phyloP scores from a whole-genome alignment of 306 rosid species.

The Cicer pinnatifidum region DNA sequence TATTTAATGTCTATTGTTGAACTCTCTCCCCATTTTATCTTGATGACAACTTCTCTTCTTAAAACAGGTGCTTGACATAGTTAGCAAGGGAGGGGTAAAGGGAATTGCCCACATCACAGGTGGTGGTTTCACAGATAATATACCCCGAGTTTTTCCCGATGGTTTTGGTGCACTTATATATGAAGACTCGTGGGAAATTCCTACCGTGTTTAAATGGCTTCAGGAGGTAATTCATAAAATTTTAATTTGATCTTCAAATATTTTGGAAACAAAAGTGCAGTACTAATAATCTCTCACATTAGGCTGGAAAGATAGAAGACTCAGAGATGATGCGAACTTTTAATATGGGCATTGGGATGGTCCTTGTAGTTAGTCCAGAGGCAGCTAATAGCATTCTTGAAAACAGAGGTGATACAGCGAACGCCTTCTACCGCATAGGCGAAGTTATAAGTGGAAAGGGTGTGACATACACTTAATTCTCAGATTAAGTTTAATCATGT shows the following conservation, averaged over 20 bases:
- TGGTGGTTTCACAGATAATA: slow-evolving; percentile 93
- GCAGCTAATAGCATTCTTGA: slow-evolving; percentile 57
- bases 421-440: slow-evolving; percentile 62
- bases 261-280: neutral
- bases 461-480: slow-evolving; percentile 52
- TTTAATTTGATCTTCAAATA: slow-evolving; percentile 17
- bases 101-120: slow-evolving; percentile 93
- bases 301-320: slow-evolving; percentile 80
- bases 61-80: slow-evolving; percentile 74
- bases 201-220: slow-evolving; percentile 80
- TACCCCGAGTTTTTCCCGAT: slow-evolving; percentile 86
- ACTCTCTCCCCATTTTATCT: neutral
- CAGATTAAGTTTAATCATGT: slow-evolving; percentile 7
- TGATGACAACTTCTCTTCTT: neutral
- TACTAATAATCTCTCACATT: slow-evolving; percentile 30
- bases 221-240: slow-evolving; percentile 66
- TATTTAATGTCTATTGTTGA: neutral
- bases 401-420: slow-evolving; percentile 41
- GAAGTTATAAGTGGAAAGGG: slow-evolving; percentile 69
- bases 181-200: slow-evolving; percentile 75
- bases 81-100: slow-evolving; percentile 83
- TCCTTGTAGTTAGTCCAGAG: slow-evolving; percentile 76
- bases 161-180: slow-evolving; percentile 77
- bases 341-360: slow-evolving; percentile 96
- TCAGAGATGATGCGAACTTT: slow-evolving; percentile 82